These are phyloP conservation scores for Stenogyne calaminthoides DNA, from an alignment of 305 asterid species.

Conservation along the genomic window DNA sequence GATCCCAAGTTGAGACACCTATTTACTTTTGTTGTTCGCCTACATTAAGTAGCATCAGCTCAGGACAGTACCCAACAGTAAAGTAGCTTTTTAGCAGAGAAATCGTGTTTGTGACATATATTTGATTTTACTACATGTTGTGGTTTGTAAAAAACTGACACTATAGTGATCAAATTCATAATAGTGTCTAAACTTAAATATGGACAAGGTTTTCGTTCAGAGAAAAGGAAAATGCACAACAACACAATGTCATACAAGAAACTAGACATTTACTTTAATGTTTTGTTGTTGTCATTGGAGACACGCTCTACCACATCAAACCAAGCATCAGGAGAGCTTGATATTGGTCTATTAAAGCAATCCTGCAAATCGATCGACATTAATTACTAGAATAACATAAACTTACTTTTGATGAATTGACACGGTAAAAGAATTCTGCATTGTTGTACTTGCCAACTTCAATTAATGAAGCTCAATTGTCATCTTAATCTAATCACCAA, in stretches of 20 bases:
- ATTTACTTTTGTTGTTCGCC: slow-evolving; percentile 73
- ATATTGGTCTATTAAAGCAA: slow-evolving; percentile 96
- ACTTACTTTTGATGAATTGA: neutral
- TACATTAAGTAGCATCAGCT: slow-evolving; percentile 39
- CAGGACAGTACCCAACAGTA: slow-evolving; percentile 19
- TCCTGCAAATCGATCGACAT: slow-evolving; percentile 54
- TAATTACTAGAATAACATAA: slow-evolving; percentile 5
- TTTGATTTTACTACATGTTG: slow-evolving; percentile 9
- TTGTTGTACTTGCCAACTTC: neutral
- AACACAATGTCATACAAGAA: neutral
- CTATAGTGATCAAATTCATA: neutral
- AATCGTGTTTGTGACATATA: slow-evolving; percentile 7
- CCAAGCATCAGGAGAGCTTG: slow-evolving; percentile 99
- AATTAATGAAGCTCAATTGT: neutral
- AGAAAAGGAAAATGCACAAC: neutral
- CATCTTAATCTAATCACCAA: slow-evolving; percentile 10
- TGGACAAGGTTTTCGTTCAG: neutral
- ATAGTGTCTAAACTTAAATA: neutral
- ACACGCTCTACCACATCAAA: slow-evolving; percentile 97
- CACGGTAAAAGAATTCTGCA: neutral
- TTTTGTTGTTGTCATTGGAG: slow-evolving; percentile 89
- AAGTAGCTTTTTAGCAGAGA: slow-evolving; percentile 22
- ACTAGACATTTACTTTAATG: slow-evolving; percentile 63
- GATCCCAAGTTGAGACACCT: slow-evolving; percentile 98
- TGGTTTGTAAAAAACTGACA: neutral